Conservation (phyloP, 768 basidiomycete species). For the Tephrocybe sp. region DNA sequence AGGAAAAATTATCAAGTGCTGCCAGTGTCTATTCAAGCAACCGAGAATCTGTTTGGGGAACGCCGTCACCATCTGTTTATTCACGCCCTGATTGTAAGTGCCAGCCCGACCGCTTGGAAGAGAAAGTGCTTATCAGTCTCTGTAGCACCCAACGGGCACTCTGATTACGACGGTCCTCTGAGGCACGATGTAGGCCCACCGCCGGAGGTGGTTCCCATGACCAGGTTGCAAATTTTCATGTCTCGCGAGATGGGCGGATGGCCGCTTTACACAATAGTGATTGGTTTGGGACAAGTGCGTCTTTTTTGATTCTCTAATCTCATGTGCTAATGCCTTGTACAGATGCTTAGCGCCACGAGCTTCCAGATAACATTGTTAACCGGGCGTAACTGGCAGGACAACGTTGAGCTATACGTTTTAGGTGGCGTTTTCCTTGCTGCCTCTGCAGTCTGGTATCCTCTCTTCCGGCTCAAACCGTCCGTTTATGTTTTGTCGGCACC, state of each 20-base stretch:
- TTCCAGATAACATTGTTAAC: constrained; percentile 93
- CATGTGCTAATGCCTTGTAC: constrained; percentile 8
- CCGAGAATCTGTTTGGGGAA: constrained; percentile 81
- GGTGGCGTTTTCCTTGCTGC: constrained; percentile 84
- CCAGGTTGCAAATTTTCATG: constrained; percentile 79
- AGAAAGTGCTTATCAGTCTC: not conserved
- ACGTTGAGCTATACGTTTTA: constrained; percentile 87
- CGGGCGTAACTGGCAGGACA: constrained; percentile 79
- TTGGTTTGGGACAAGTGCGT: constrained; percentile 76
- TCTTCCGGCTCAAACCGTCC: constrained; percentile 88
- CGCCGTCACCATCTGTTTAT: constrained; percentile 59
- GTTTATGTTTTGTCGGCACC: constrained; percentile 83
- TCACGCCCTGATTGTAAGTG: constrained; percentile 76
- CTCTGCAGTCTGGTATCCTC: constrained; percentile 83
- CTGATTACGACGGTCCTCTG: constrained; percentile 41
- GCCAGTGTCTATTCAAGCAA: constrained; percentile 75
- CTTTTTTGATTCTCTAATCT: not conserved
- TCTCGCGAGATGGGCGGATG: constrained; percentile 77
- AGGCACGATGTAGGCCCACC: constrained; percentile 43
- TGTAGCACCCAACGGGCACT: constrained; percentile 49
- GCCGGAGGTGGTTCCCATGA: constrained; percentile 75
- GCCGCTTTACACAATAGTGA: constrained; percentile 90
- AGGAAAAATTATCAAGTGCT: constrained; percentile 82
- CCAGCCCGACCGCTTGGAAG: constrained; percentile 4
- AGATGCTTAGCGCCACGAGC: constrained; percentile 89